These are phyloP conservation scores for Zostera marina DNA, from an alignment of 116 monocot genomes.

Conservation along the genomic window DNA sequence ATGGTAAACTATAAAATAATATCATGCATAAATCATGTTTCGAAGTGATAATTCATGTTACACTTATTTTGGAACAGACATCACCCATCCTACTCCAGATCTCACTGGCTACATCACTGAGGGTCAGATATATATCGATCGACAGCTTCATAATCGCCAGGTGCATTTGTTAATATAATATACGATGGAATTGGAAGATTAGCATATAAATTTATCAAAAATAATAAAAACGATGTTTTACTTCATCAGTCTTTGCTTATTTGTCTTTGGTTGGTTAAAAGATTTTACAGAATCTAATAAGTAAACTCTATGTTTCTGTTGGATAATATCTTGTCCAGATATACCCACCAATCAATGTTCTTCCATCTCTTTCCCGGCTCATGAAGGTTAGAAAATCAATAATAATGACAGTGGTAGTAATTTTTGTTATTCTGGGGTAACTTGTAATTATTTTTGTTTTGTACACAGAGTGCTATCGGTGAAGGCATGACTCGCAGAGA, in stretches of 20 bases:
- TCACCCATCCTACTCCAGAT: constrained; percentile 99
- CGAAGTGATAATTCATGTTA: not conserved
- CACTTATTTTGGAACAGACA: constrained; percentile 39
- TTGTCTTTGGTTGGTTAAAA: not conserved
- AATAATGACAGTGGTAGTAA: not conserved
- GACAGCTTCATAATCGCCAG: constrained; percentile 99
- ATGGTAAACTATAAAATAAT: constrained; percentile 36
- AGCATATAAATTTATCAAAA: not conserved
- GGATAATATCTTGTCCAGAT: constrained; percentile 33
- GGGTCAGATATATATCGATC: constrained; percentile 97
- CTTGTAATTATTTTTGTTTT: not conserved
- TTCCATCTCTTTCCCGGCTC: constrained; percentile 91
- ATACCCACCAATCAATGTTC: constrained; percentile 98
- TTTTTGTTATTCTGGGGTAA: not conserved
- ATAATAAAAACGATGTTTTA: no score
- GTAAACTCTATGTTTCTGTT: not conserved
- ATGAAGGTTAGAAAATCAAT: constrained; percentile 70
- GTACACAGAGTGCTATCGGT: constrained; percentile 93
- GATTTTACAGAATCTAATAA: not conserved
- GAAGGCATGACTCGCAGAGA: constrained; percentile 99
- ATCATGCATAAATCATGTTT: constrained; percentile 1
- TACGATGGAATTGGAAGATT: not conserved
- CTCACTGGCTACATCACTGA: constrained; percentile 99
- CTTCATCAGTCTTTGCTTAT: not conserved
- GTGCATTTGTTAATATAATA: constrained; percentile 11